Base-by-base conservation (phyloP, 768 basidiomycete genomes). In the Auricularia sp. region DNA sequence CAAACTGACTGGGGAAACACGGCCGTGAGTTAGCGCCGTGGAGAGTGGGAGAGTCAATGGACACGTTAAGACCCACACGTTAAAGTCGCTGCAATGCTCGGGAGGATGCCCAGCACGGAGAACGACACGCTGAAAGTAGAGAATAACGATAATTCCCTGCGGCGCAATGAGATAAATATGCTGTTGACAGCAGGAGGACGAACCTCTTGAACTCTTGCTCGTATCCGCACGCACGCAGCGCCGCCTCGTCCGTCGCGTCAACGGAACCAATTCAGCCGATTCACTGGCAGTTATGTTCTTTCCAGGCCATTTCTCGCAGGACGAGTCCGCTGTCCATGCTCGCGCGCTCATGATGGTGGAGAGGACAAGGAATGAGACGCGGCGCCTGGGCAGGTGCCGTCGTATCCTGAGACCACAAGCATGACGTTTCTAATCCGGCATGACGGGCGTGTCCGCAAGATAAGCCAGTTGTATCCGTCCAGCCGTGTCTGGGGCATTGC, bases 41-140 rank as follows among this genome's bases (percentile, higher is more conserved):
- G 29, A 51, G 47, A 1, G 47, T 51, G 1, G 18, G 7, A 18
- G 6, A 51, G 18, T 2, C 47, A 21, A 18, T 18, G 18, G 10
- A 45, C 18, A 3, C 21, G 47, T 18, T 18, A 18, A 18, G 10
- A 63, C 13, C 37, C 65, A 66, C 63, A 66, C n/a, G 36, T n/a
- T 8, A 66, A 54, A 1, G 65, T 66, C n/a, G 62, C 54, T 7
- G 65, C 65, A 21, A 66, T 58, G 21, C 54, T 61, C 11, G 65
- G 65, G 10, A 66, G 62, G n/a, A 66, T 45, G 37, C 65, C 65
- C 34, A 66, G 62, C 1, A 66, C 65, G 45, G 65, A 66, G 62
- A 66, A 66, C n/a, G 65, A 66, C 7, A 66, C 65, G 13, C 51
- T 62, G 37, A 66, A 66, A 34, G 47, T 54, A 18, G 65, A 54